phyloP scores from a whole-genome alignment of 2,329 filamentous ascomycete species.

The Ascochyta koolunga region DNA sequence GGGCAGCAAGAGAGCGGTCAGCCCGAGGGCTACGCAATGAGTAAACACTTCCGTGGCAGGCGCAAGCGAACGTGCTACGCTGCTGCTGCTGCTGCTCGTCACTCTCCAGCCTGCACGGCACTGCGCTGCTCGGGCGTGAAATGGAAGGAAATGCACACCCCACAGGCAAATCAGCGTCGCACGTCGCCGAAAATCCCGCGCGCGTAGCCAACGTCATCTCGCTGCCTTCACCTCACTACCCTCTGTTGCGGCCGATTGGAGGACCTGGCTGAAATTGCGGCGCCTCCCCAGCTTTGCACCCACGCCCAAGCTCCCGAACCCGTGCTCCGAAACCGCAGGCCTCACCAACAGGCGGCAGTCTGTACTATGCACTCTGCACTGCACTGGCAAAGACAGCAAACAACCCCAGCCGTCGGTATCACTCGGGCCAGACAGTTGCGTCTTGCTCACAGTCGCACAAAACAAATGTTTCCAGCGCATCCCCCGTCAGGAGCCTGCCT shows the following conservation, averaged over 20 bases:
- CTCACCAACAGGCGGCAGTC: slow-evolving; percentile 8
- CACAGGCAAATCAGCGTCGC: slow-evolving; percentile 41
- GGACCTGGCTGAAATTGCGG: slow-evolving; percentile 26
- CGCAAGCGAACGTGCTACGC: slow-evolving; percentile 11
- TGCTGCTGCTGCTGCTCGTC: slow-evolving; percentile 4
- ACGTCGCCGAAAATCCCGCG: slow-evolving; percentile 25
- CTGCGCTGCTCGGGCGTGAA: slow-evolving; percentile 3
- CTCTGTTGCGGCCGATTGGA: slow-evolving; percentile 23
- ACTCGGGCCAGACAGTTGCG: slow-evolving; percentile 11
- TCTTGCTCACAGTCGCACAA: slow-evolving; percentile 17
- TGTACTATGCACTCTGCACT: no score
- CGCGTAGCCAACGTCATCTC: slow-evolving; percentile 42
- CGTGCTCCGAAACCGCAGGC: slow-evolving; percentile 10
- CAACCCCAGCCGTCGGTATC: neutral
- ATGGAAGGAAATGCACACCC: slow-evolving; percentile 24
- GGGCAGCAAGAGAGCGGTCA: slow-evolving; percentile 15
- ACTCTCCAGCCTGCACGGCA: neutral
- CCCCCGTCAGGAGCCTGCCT: slow-evolving; percentile 1
- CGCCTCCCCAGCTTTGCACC: slow-evolving; percentile 17
- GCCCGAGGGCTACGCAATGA: slow-evolving; percentile 16
- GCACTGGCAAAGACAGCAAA: slow-evolving; percentile 6
- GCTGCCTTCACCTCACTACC: slow-evolving; percentile 1
- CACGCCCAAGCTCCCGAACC: slow-evolving; percentile 1
- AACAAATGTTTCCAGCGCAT: slow-evolving; percentile 4
- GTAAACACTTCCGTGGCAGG: slow-evolving; percentile 8